Conservation (phyloP, 2,329 filamentous ascomycete genomes). For the Lomentospora prolificans region DNA sequence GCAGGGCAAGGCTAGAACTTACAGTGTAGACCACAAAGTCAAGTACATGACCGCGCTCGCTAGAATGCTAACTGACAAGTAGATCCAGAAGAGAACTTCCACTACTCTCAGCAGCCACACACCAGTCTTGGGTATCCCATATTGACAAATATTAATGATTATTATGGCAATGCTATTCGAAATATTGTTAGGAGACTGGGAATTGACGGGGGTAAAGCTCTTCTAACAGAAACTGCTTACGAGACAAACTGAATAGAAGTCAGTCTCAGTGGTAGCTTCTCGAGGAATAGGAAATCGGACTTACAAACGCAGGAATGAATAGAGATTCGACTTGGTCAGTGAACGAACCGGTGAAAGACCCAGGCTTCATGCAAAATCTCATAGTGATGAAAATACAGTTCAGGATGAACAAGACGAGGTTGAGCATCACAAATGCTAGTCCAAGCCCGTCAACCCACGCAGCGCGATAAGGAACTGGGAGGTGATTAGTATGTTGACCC, state of each 20-base stretch:
- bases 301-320: constrained; percentile 60
- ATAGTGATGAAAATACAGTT: constrained; percentile 56
- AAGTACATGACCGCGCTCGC: constrained; percentile 65
- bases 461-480: constrained; percentile 4
- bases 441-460: constrained; percentile 49
- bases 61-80: constrained; percentile 55
- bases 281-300: constrained; percentile 14
- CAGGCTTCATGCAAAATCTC: constrained; percentile 43
- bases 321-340: constrained; percentile 67
- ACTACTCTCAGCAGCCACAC: constrained; percentile 52
- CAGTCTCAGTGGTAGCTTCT: not conserved
- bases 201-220: constrained; percentile 24
- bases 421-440: constrained; percentile 51
- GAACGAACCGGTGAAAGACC: constrained; percentile 42
- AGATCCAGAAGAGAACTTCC: constrained; percentile 65
- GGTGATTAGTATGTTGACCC: not conserved
- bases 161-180: constrained; percentile 57
- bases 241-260: constrained; percentile 29
- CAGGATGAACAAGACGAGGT: constrained; percentile 50
- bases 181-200: not conserved
- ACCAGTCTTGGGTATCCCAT: constrained; percentile 51
- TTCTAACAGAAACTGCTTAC: constrained; percentile 20
- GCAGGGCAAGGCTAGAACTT: constrained; percentile 14
- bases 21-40: constrained; percentile 56
- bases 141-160: constrained; percentile 69